A percentile compares a stretch with the other conserved stretches of the same genome.
Evolutionary conservation across 345 rosid species (phyloP).

Genomic region (Kernera saxatilis): DNA sequence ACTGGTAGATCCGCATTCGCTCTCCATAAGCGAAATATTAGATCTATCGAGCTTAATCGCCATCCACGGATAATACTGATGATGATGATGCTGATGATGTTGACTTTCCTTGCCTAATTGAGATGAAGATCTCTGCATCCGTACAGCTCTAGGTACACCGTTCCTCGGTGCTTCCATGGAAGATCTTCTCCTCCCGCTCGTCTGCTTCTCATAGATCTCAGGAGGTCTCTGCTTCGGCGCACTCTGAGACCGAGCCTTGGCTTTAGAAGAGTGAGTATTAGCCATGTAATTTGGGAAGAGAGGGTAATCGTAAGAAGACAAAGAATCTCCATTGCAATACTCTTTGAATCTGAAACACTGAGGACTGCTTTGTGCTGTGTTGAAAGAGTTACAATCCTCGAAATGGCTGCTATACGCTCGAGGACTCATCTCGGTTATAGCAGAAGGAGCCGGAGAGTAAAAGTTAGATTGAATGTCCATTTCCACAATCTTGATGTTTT

Average conservation of each 20-base stretch:
- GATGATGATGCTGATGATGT: conserved; percentile 38
- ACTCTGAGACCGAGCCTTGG: conserved; percentile 74
- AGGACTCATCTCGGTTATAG: conserved; percentile 68
- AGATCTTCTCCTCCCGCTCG: conserved; percentile 47
- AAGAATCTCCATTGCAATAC: conserved; percentile 39
- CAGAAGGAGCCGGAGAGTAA: conserved; percentile 60
- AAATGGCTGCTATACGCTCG: conserved; percentile 67
- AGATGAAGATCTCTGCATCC: conserved; percentile 94
- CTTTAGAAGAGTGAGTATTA: conserved; percentile 71
- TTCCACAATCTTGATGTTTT: conserved; percentile 78
- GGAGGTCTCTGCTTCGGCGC: conserved; percentile 76
- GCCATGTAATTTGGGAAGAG: conserved; percentile 84
- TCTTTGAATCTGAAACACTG: conserved; percentile 38
- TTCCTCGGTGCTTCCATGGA: conserved; percentile 62
- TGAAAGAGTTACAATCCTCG: conserved; percentile 56
- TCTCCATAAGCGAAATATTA: conserved; percentile 57
- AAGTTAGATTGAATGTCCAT: conserved; percentile 53
- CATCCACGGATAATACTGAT: conserved; percentile 62
- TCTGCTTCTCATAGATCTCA: conserved; percentile 65
- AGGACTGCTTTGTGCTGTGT: conserved; percentile 67
- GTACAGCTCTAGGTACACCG: conserved; percentile 56
- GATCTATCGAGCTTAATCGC: conserved; percentile 78
- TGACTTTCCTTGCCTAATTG: conserved; percentile 44
- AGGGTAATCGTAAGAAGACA: conserved; percentile 58
- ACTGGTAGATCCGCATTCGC: conserved; percentile 85